Evolutionary conservation across 116 monocot species (phyloP), one percentile per base, ranked within the genome.

Genomic region (Thalassia testudinum): DNA sequence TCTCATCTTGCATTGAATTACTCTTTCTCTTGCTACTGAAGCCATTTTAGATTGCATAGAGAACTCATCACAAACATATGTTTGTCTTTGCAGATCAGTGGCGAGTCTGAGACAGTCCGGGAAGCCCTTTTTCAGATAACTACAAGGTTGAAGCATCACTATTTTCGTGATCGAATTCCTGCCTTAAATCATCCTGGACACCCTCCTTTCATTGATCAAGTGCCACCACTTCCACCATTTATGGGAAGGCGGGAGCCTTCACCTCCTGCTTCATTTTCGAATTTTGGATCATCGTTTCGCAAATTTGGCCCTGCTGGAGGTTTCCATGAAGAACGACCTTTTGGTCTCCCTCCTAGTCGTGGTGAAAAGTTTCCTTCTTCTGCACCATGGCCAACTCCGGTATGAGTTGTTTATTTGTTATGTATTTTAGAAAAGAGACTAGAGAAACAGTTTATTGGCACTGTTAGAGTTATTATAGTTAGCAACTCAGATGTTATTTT

Each of bases 91-190:
- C 53, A 93, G 88, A 60, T 88, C 51, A 74, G 57, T 44, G 95
- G 95, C 20, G 75, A 76, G 56, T 65, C 64, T 55, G 67, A 72
- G 65, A 50, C 68, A 18, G 79, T 88, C 69, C 76, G 79, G 49
- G 76, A 95, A 43, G 95, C 95, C 54, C 49, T 95, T 40, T 38
- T 85, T 42, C 95, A 81, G 58, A 95, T 95, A 71, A 85, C 88
- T n/a, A 52, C 74, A 48, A 84, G 73, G 56, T 65, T 95, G 40
- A 81, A 69, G 67, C 64, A 75, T 70, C 81, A 87, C 74, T 58
- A 81, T 11, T 81, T 95, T 40, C 75, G 76, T 63, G 85, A 87
- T 59, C 83, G 71, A 67, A 14, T 72, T 40, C 57, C 73, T 56
- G 22, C 43, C 52, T 42, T 65, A 26, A 58, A 62, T 42, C 75